These are phyloP conservation scores for Erigeron philadelphicus DNA, from an alignment of 140 eudicot genomes.

Conservation along the genomic window DNA sequence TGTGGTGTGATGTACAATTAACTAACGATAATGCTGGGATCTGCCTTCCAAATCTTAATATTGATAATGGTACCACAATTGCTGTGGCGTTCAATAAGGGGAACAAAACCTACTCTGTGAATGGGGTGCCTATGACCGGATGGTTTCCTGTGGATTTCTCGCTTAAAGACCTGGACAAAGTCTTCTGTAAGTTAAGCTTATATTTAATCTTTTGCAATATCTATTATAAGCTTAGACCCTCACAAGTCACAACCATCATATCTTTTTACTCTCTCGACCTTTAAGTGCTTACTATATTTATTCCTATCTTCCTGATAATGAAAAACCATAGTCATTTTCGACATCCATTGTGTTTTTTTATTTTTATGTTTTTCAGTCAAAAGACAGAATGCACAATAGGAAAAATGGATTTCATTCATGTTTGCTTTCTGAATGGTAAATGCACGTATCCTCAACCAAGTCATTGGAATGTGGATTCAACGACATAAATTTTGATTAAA, in stretches of 20 bases:
- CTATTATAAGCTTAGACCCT: background rate
- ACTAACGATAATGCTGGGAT: conserved; percentile 70
- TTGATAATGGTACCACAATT: conserved; percentile 50
- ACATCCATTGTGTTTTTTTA: no score
- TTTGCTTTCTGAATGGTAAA: conserved; percentile 2
- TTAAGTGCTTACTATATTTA: background rate
- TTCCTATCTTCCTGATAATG: no score
- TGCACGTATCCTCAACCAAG: background rate
- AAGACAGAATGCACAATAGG: no score
- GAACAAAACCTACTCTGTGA: conserved; percentile 50
- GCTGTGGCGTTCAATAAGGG: background rate
- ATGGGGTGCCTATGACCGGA: conserved; percentile 54
- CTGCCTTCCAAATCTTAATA: conserved; percentile 60
- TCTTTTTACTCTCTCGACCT: background rate
- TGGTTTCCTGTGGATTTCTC: conserved; percentile 70
- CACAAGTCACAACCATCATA: background rate
- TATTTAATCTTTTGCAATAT: background rate
- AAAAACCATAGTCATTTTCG: no score
- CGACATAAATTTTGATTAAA: background rate
- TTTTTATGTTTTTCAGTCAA: no score
- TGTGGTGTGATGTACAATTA: conserved; percentile 88
- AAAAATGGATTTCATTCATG: no score
- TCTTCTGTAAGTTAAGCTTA: conserved; percentile 49
- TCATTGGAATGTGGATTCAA: conserved; percentile 1
- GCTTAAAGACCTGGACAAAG: conserved; percentile 37